Evolutionary conservation across 2,329 filamentous ascomycete species (phyloP), one percentile per base, ranked within the genome.

Genomic region (Leptographium radiaticola): DNA sequence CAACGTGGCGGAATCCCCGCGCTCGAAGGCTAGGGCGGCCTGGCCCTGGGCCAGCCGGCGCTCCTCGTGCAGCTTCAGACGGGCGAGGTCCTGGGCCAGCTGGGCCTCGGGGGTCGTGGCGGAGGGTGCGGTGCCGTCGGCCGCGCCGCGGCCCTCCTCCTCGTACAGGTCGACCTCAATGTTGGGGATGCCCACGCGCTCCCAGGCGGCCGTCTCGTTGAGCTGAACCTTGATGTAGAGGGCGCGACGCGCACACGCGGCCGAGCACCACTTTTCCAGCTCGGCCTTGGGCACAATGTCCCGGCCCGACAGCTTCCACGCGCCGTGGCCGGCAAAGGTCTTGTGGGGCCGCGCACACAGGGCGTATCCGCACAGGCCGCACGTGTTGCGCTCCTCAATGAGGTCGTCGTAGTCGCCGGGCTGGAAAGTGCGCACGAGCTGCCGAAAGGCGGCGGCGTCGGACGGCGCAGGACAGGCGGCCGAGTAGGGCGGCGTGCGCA

Each of bases 161-260:
- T 88, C 81, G 1, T 85, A 67, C 39, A 89, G 63, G 39, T 84
- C 75, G 57, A 89, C 79, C 45, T 73, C 65, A 43, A 78, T 74
- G 20, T 75, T 73, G 1, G 71, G 70, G 34, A 76, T 75, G 4
- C 78, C 81, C 6, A 77, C 78, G 52, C 90, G 76, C 67, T 93
- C 81, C 89, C 90, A 95, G 0, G 87, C 87, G 0, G 89, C 88
- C 58, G 86, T 84, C 64, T 93, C 86, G 59, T 79, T 84, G 42
- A 97, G 77, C 73, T 98, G 93, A 30, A 94, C 86, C 63, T 89
- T 87, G 61, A 97, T 76, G 67, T 89, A 95, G 59, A 95, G 74
- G 2, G 87, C 89, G 49, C 87, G 77, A 59, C 81, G 79, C 2
- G 87, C 87, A 69, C 93, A 98, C 42, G 75, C 75, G 53, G 84